These are phyloP conservation scores for Fusarium chlamydosporum DNA, from an alignment of 2,329 filamentous ascomycete genomes.

Conservation along the genomic window DNA sequence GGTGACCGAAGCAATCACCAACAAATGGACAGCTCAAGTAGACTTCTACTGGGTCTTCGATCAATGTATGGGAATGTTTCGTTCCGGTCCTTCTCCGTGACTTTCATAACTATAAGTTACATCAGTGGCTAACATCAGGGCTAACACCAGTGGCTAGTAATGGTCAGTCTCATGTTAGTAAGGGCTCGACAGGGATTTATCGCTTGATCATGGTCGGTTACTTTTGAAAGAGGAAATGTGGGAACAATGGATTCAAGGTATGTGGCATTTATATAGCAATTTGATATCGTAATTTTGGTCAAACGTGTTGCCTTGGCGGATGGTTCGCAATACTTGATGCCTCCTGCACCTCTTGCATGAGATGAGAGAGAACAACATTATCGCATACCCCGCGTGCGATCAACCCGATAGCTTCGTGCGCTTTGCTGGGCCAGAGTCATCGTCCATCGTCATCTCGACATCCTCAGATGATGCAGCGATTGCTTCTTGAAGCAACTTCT, in stretches of 20 bases:
- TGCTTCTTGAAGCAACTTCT: slow-evolving; percentile 72
- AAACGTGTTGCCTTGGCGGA: slow-evolving; percentile 38
- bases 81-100: neutral
- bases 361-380: slow-evolving; percentile 34
- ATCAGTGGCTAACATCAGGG: too few species aligned
- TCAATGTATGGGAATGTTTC: neutral
- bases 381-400: slow-evolving; percentile 20
- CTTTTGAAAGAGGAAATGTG: slow-evolving; percentile 8
- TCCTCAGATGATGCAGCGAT: slow-evolving; percentile 54
- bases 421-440: slow-evolving; percentile 51
- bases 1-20: neutral
- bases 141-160: neutral
- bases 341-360: slow-evolving; percentile 43
- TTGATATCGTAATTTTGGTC: slow-evolving; percentile 29
- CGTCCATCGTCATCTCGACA: slow-evolving; percentile 50
- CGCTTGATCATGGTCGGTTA: slow-evolving; percentile 1
- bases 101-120: too few species aligned
- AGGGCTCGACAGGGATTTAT: neutral
- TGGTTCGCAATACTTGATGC: slow-evolving; percentile 40
- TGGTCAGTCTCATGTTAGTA: neutral
- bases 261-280: slow-evolving; percentile 36
- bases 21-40: neutral
- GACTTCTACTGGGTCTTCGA: neutral
- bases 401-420: slow-evolving; percentile 48
- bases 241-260: slow-evolving; percentile 8